A percentile compares a stretch with the other conserved stretches of the same genome.
Conservation (phyloP, 2,329 filamentous ascomycete species). For the Pseudogymnoascus destructans region DNA sequence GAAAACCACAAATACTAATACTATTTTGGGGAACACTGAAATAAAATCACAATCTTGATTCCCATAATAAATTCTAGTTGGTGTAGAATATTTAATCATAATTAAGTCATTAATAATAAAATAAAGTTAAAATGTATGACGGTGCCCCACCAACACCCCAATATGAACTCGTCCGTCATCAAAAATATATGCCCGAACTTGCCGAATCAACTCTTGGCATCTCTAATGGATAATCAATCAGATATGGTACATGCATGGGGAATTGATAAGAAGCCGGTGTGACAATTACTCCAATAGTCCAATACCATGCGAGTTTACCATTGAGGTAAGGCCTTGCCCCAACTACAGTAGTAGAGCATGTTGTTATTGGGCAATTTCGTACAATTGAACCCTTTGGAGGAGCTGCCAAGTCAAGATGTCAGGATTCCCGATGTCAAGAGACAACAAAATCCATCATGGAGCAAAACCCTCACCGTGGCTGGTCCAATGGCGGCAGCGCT, state of each 20-base stretch:
- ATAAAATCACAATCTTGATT: not conserved
- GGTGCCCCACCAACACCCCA: not conserved
- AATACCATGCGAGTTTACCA: not conserved
- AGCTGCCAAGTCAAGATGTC: not conserved
- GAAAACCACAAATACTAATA: too few species aligned
- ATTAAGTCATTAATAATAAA: constrained; percentile 6
- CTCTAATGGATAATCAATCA: not conserved
- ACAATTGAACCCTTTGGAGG: not conserved
- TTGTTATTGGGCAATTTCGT: not conserved
- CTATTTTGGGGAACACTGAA: too few species aligned
- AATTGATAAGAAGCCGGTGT: not conserved
- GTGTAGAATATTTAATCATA: not conserved
- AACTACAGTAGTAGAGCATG: not conserved
- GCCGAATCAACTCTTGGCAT: constrained; percentile 2
- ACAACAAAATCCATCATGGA: not conserved
- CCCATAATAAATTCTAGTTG: not conserved
- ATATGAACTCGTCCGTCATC: not conserved
- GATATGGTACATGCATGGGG: not conserved
- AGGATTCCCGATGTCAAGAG: not conserved
- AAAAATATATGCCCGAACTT: constrained; percentile 1
- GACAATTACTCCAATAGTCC: not conserved
- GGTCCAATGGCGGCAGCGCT: not conserved
- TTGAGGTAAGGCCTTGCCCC: not conserved
- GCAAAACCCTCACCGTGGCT: not conserved
- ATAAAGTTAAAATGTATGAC: constrained; percentile 7